These are phyloP conservation scores for slime mould (Dictyostelium discoideum) DNA, from an alignment of 78 protist genomes.

Conservation along the genomic window dicty_2.7 NC_007089.4:2001001-2001500, in stretches of 20 bases:
- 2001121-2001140: background rate
- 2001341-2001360: conserved; percentile 48
- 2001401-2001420: conserved; percentile 10
- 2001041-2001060: no score
- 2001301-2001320: conserved; percentile 30
- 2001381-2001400: conserved; percentile 23
- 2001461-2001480: conserved; percentile 41
- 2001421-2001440: background rate
- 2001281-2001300: conserved; percentile 48
- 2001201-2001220: conserved; percentile 62
- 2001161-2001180: no score
- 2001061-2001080: no score
- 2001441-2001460: background rate
- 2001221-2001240: conserved; percentile 33
- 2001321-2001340: conserved; percentile 56
- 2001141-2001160: no score
- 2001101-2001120: background rate
- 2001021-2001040: no score
- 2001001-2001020: no score
- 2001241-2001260: conserved; percentile 70
- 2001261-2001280: conserved; percentile 50
- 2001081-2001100: background rate
- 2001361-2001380: conserved; percentile 44
- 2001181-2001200: background rate
- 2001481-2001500: conserved; percentile 79